These are phyloP conservation scores for Paragyromitra xinjiangensis DNA, from an alignment of 495 filamentous ascomycete genomes.

Conservation along the genomic window DNA sequence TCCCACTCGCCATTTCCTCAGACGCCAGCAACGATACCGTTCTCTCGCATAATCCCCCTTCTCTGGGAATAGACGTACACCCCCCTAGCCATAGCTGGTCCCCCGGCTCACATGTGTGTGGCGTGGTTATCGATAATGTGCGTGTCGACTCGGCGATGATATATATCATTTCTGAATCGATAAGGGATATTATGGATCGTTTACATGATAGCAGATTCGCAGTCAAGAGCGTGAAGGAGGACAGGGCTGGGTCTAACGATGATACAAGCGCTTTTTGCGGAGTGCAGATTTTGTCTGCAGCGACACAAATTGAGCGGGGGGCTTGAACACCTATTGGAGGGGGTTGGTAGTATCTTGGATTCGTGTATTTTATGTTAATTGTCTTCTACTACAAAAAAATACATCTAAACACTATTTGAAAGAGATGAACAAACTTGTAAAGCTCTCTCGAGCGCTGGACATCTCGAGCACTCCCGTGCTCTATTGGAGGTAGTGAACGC, in stretches of 20 bases:
- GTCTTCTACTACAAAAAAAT: not conserved
- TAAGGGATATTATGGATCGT: slow-evolving; percentile 69
- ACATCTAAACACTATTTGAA: not conserved
- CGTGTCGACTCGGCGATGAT: slow-evolving; percentile 71
- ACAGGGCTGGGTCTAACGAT: slow-evolving; percentile 68
- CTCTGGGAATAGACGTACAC: slow-evolving; percentile 60
- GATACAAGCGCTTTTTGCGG: slow-evolving; percentile 31
- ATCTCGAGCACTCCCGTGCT: slow-evolving; percentile 30
- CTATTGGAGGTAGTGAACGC: slow-evolving; percentile 31
- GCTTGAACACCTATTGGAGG: slow-evolving; percentile 7
- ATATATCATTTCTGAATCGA: slow-evolving; percentile 68
- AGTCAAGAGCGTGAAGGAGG: slow-evolving; percentile 71
- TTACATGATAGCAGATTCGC: slow-evolving; percentile 64
- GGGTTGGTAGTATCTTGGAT: slow-evolving; percentile 50
- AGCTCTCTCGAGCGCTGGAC: slow-evolving; percentile 53
- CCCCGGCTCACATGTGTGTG: slow-evolving; percentile 57
- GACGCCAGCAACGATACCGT: slow-evolving; percentile 58
- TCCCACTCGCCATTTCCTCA: slow-evolving; percentile 50
- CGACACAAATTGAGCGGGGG: not conserved
- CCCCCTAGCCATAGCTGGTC: slow-evolving; percentile 61
- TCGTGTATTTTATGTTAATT: slow-evolving; percentile 9
- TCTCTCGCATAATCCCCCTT: slow-evolving; percentile 64
- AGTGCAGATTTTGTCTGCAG: not conserved
- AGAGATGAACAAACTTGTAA: slow-evolving; percentile 54
- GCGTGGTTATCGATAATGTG: slow-evolving; percentile 62